A percentile compares a stretch with the other conserved stretches of the same genome.
These are phyloP conservation scores for Corylus avellana DNA, from an alignment of 306 rosid genomes.

Conservation along the genomic window DNA sequence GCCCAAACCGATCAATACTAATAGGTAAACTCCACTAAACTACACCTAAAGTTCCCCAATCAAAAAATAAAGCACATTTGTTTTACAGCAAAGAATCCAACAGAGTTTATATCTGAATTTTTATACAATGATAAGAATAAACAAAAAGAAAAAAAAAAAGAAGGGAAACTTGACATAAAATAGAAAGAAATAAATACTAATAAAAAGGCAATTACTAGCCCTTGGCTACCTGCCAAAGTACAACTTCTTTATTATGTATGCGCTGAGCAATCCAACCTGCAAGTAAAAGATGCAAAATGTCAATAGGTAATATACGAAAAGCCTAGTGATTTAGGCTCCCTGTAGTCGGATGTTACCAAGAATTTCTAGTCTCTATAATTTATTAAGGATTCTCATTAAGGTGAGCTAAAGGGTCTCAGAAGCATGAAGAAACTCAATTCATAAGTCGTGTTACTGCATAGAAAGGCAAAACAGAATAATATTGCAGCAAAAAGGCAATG, in stretches of 20 bases:
- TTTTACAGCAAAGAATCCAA: neutral
- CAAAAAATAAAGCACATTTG: neutral
- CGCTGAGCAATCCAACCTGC: conserved; percentile 58
- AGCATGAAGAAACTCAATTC: neutral
- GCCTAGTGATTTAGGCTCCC: neutral
- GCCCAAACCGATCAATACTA: neutral
- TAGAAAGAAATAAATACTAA: neutral
- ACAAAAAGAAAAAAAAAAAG: neutral
- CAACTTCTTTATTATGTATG: conserved; percentile 50
- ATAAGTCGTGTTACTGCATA: neutral
- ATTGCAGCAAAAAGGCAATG: neutral
- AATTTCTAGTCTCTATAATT: neutral
- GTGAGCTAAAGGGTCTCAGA: neutral
- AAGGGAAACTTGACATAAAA: neutral
- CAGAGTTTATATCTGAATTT: neutral
- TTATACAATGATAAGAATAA: neutral
- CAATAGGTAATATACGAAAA: neutral
- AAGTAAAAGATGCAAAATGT: conserved; percentile 22
- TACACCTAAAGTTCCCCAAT: neutral
- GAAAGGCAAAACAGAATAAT: neutral
- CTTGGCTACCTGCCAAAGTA: conserved; percentile 47
- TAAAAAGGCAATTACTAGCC: conserved; percentile 1
- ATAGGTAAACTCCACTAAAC: neutral
- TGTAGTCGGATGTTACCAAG: neutral
- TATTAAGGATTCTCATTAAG: neutral